phyloP scores from a whole-genome alignment of 83 land plant genomes.

The Picea mariana region DNA sequence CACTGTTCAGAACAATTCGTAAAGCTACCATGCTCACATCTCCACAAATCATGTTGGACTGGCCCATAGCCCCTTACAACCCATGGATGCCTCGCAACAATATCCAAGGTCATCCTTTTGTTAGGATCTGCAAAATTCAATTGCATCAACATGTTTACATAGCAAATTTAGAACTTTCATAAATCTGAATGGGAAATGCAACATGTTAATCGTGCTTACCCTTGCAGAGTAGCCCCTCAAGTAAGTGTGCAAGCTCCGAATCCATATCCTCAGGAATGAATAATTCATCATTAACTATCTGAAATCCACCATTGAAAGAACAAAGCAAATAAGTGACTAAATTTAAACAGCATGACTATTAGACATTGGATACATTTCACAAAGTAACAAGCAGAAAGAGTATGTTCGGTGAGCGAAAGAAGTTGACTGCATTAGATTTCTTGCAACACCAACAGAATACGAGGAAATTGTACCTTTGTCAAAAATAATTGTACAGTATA shows the following conservation, averaged over 20 bases:
- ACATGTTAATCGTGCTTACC: background rate
- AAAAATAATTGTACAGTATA: background rate
- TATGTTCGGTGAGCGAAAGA: background rate
- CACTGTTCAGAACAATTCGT: background rate
- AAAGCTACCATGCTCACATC: constrained; percentile 16
- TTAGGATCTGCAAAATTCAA: constrained; percentile 18
- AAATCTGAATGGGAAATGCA: background rate
- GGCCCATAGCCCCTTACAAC: constrained; percentile 23
- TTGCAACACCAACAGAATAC: background rate
- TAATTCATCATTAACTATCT: constrained; percentile 18
- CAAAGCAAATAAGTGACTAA: background rate
- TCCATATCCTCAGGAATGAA: constrained; percentile 15
- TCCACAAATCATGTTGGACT: constrained; percentile 12
- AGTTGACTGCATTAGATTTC: background rate
- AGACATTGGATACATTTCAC: background rate
- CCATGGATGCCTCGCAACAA: constrained; percentile 22
- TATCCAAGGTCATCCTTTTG: constrained; percentile 15
- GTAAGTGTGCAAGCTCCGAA: constrained; percentile 16
- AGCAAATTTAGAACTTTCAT: background rate
- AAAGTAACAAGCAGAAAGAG: background rate
- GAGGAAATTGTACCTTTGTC: background rate
- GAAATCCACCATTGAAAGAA: constrained; percentile 13
- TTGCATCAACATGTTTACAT: background rate
- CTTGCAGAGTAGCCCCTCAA: constrained; percentile 19
- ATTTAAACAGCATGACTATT: background rate